These are phyloP conservation scores for Abrus pulchellus DNA, from an alignment of 306 rosid species.

Conservation along the genomic window DNA sequence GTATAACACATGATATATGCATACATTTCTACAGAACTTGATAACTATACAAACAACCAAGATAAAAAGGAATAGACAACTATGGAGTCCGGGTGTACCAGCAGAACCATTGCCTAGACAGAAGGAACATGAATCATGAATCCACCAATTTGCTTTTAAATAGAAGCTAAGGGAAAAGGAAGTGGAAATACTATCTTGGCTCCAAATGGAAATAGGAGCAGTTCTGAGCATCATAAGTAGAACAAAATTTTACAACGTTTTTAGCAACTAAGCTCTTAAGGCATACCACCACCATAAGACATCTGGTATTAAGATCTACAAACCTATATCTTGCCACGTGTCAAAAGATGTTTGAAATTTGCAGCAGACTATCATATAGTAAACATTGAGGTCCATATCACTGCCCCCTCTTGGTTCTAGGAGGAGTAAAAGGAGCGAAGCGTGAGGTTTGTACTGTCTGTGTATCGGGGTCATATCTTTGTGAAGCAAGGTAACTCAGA, in stretches of 20 bases:
- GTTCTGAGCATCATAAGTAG: conserved; percentile 39
- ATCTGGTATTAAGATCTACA: conserved; percentile 47
- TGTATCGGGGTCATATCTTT: conserved; percentile 64
- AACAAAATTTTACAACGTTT: conserved; percentile 44
- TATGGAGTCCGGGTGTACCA: conserved; percentile 16
- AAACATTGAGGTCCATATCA: conserved; percentile 55
- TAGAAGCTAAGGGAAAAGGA: conserved; percentile 35
- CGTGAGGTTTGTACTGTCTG: conserved; percentile 66
- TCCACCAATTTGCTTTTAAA: conserved; percentile 39
- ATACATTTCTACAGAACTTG: conserved; percentile 33
- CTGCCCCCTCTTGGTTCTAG: conserved; percentile 66
- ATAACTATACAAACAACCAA: conserved; percentile 48
- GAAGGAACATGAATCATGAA: conserved; percentile 34
- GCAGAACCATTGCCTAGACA: conserved; percentile 29
- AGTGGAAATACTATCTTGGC: conserved; percentile 35
- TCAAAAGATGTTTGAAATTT: conserved; percentile 14
- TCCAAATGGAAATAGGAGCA: conserved; percentile 51
- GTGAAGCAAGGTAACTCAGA: conserved; percentile 85
- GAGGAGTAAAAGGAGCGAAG: conserved; percentile 69
- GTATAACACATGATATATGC: neutral
- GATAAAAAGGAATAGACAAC: conserved; percentile 20
- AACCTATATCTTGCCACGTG: conserved; percentile 46
- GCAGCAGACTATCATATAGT: conserved; percentile 42
- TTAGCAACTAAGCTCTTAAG: conserved; percentile 39
- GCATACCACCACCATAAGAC: conserved; percentile 42